phyloP scores from a whole-genome alignment of 768 basidiomycete species.

The Termitomyces sp. region DNA sequence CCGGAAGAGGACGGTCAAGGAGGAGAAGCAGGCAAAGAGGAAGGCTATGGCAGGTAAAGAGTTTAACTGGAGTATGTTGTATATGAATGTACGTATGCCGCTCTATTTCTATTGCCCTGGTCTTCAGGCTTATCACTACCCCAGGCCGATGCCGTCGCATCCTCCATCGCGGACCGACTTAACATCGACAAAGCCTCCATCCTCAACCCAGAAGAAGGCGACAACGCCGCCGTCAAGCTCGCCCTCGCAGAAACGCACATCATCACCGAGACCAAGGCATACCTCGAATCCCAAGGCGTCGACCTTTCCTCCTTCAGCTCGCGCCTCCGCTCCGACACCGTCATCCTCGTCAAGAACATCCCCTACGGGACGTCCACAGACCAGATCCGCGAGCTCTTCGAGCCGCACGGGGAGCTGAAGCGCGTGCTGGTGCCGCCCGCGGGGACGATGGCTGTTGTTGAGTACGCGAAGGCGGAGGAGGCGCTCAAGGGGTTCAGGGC shows the following conservation, averaged over 20 bases:
- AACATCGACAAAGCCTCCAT: conserved; percentile 84
- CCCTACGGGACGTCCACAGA: conserved; percentile 81
- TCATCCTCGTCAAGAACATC: conserved; percentile 93
- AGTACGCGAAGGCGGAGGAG: conserved; percentile 69
- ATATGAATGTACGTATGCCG: conserved; percentile 85
- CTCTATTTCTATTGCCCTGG: conserved; percentile 8
- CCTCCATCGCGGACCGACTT: conserved; percentile 87
- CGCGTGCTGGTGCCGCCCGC: conserved; percentile 36
- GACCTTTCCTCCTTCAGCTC: conserved; percentile 55
- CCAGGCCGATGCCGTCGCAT: conserved; percentile 90
- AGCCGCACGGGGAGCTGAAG: conserved; percentile 63
- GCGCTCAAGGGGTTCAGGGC: conserved; percentile 44
- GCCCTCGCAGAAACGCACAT: conserved; percentile 96
- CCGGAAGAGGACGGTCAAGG: conserved; percentile 50
- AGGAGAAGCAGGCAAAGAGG: conserved; percentile 57
- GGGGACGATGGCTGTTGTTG: conserved; percentile 86
- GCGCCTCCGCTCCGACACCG: conserved; percentile 65
- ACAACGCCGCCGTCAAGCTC: conserved; percentile 87
- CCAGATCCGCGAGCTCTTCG: conserved; percentile 79
- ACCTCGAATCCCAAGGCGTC: conserved; percentile 77
- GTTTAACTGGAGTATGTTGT: conserved; percentile 92
- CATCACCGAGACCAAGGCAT: conserved; percentile 91
- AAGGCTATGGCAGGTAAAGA: conserved; percentile 70
- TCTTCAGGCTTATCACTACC: conserved; percentile 14
- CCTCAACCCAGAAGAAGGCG: conserved; percentile 72